A percentile compares a stretch with the other conserved stretches of the same genome.
Evolutionary conservation across 345 rosid genomes (phyloP).

Genomic region (Adansonia digitata): DNA sequence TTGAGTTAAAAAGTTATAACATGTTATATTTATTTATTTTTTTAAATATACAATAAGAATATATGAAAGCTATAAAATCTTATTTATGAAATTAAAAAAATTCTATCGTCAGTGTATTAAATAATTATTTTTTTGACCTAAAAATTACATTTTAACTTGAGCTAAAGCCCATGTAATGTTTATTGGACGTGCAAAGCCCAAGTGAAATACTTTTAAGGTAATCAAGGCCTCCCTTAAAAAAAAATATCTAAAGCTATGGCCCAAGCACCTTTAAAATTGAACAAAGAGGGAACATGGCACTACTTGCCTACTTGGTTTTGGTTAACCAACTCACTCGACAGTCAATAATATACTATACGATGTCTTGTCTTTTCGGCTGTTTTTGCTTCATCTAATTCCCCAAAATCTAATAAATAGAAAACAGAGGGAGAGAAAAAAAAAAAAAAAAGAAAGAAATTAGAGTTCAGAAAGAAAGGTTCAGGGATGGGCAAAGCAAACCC

Average conservation of each 20-base stretch:
- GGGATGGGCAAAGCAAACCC: not conserved
- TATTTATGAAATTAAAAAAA: no score
- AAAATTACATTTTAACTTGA: no score
- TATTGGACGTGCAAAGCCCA: no score
- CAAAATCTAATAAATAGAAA: not conserved
- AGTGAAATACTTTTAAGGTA: not conserved
- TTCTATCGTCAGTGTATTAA: no score
- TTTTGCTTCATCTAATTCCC: not conserved
- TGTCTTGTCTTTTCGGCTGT: not conserved
- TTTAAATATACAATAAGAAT: no score
- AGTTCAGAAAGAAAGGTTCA: not conserved
- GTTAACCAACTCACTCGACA: not conserved
- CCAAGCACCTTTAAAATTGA: not conserved
- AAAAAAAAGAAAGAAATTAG: not conserved
- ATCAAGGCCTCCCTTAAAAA: not conserved
- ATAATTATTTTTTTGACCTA: no score
- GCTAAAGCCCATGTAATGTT: no score
- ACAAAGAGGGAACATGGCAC: not conserved
- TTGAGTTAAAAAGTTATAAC: no score
- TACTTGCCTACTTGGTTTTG: not conserved
- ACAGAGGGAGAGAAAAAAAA: not conserved
- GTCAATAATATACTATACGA: not conserved
- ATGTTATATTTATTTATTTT: no score
- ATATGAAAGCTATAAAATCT: no score
- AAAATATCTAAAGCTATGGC: not conserved